Percentiles rank a stretch among this genome's conserved stretches.
These are phyloP conservation scores for Phaffia australis DNA, from an alignment of 768 basidiomycete species.

Conservation along the genomic window DNA sequence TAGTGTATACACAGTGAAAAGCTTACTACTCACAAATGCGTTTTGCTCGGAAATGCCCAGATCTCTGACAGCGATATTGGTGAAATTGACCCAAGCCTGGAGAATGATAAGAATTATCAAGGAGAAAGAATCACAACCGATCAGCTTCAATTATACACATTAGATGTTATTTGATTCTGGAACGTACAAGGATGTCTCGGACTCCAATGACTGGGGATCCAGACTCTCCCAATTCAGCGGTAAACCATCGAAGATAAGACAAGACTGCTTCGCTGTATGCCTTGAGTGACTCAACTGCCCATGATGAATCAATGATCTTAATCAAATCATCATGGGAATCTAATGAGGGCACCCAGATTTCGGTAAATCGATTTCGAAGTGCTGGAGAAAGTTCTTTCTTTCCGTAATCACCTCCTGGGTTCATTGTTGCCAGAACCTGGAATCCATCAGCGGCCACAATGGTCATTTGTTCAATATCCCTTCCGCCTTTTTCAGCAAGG, in stretches of 20 bases:
- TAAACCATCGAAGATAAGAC: constrained; percentile 74
- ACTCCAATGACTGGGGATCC: constrained; percentile 54
- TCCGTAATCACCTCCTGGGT: constrained; percentile 96
- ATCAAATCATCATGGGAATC: constrained; percentile 60
- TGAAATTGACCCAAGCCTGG: constrained; percentile 88
- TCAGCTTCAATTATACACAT: constrained; percentile 13
- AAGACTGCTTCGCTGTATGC: constrained; percentile 54
- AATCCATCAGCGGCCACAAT: constrained; percentile 59
- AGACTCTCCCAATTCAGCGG: constrained; percentile 48
- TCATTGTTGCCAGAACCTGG: constrained; percentile 95
- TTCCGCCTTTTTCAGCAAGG: constrained; percentile 82
- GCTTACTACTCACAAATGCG: constrained; percentile 54
- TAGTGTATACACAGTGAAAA: background rate
- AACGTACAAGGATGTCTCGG: constrained; percentile 70
- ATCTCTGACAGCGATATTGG: constrained; percentile 49
- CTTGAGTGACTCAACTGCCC: constrained; percentile 50
- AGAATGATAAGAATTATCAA: background rate
- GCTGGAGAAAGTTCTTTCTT: constrained; percentile 98
- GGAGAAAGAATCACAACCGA: background rate
- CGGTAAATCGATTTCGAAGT: constrained; percentile 91
- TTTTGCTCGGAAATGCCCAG: constrained; percentile 41
- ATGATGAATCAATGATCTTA: constrained; percentile 62
- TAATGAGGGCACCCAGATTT: constrained; percentile 92
- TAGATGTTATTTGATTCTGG: background rate
- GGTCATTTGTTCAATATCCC: constrained; percentile 54